Percentiles rank a stretch among this genome's conserved stretches.
Evolutionary conservation across 352 stramenopile species (phyloP).

Genomic region (Phytophthora crassamura): DNA sequence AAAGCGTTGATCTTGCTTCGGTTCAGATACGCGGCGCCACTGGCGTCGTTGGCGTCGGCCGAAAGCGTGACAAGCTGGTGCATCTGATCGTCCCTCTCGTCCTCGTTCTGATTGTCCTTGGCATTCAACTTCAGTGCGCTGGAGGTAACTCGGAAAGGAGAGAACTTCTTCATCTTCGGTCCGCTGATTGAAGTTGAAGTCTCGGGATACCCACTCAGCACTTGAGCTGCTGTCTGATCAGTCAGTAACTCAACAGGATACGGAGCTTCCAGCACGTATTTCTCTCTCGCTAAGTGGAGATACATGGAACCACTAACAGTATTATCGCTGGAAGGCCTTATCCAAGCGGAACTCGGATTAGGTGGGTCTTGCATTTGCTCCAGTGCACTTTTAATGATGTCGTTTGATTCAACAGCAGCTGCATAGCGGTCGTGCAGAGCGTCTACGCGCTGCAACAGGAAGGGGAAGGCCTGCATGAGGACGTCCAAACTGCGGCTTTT

Average conservation of each 20-base stretch:
- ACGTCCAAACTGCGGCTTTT: slow-evolving; percentile 52
- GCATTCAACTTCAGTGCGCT: slow-evolving; percentile 21
- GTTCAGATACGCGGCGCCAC: slow-evolving; percentile 59
- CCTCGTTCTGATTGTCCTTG: slow-evolving; percentile 32
- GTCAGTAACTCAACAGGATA: slow-evolving; percentile 58
- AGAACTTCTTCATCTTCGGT: slow-evolving; percentile 38
- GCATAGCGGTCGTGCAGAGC: slow-evolving; percentile 54
- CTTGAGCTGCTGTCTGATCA: slow-evolving; percentile 44
- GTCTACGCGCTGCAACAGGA: slow-evolving; percentile 55
- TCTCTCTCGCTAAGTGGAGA: slow-evolving; percentile 51
- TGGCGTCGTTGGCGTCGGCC: slow-evolving; percentile 45
- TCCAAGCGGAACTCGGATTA: not conserved
- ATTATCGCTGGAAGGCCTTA: not conserved
- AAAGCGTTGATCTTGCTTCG: slow-evolving; percentile 72
- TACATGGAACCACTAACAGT: slow-evolving; percentile 29
- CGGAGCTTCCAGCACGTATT: slow-evolving; percentile 51
- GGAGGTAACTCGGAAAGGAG: slow-evolving; percentile 40
- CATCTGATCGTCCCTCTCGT: slow-evolving; percentile 14
- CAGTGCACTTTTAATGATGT: slow-evolving; percentile 54
- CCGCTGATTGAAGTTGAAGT: slow-evolving; percentile 1
- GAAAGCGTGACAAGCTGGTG: slow-evolving; percentile 32
- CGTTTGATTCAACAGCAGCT: slow-evolving; percentile 54
- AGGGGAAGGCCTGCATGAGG: slow-evolving; percentile 50
- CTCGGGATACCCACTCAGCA: slow-evolving; percentile 38
- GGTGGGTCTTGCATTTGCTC: slow-evolving; percentile 45